Evolutionary conservation across 306 rosid species (phyloP).

Genomic region (Citrullus mucosospermus): DNA sequence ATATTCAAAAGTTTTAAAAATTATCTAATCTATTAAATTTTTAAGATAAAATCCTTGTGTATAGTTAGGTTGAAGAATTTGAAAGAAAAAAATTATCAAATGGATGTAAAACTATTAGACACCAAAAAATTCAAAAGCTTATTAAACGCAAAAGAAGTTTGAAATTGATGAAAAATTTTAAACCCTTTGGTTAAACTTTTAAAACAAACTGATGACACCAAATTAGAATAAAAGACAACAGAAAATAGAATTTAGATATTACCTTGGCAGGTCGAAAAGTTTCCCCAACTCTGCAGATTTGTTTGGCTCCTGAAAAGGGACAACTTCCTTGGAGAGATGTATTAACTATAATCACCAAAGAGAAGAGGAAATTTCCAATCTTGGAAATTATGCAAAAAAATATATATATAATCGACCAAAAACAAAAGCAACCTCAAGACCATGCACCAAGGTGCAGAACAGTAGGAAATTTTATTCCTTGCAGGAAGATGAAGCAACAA

Average conservation of each 20-base stretch:
- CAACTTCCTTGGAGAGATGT: neutral
- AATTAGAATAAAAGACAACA: neutral
- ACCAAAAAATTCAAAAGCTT: no score
- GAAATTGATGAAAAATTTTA: neutral
- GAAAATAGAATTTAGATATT: neutral
- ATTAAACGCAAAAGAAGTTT: neutral
- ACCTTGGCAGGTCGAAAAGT: neutral
- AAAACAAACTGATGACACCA: neutral
- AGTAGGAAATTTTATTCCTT: slow-evolving; percentile 11
- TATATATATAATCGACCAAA: neutral
- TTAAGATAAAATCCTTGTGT: no score
- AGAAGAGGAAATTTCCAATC: neutral
- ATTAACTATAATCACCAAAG: neutral
- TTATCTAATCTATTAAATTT: no score
- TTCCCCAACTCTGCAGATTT: neutral
- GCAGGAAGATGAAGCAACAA: neutral
- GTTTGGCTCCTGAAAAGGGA: neutral
- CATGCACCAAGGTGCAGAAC: neutral
- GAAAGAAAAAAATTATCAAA: no score
- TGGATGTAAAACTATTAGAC: no score
- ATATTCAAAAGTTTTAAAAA: no score
- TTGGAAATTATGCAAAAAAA: neutral
- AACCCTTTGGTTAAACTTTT: neutral
- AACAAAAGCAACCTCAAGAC: neutral
- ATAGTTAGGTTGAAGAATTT: no score